phyloP scores from a whole-genome alignment of 805 yeast species.

The Monosporozyma yasuniensis region DNA sequence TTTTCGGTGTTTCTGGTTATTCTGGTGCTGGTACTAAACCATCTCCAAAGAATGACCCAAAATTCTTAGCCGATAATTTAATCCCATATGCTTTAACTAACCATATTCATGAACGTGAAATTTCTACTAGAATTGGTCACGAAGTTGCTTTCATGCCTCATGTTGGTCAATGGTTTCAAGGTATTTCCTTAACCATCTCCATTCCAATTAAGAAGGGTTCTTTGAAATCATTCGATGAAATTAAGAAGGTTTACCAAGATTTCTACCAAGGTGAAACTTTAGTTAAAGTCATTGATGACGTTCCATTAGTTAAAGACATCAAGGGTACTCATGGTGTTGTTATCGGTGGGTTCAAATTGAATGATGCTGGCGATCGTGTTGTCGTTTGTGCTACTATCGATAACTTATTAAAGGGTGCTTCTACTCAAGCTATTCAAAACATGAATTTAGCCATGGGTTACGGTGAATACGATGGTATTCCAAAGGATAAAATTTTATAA shows the following conservation, averaged over 20 bases:
- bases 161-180: constrained; percentile 99
- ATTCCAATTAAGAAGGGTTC: constrained; percentile 69
- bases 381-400: constrained; percentile 94
- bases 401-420: constrained; percentile 94
- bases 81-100: constrained; percentile 94
- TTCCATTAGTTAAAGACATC: constrained; percentile 86
- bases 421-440: constrained; percentile 96
- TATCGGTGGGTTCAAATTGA: constrained; percentile 93
- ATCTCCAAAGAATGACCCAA: constrained; percentile 84
- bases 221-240: constrained; percentile 62
- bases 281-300: constrained; percentile 79
- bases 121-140: constrained; percentile 67
- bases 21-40: constrained; percentile 99
- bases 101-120: constrained; percentile 93
- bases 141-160: constrained; percentile 90
- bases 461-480: constrained; percentile 93
- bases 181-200: constrained; percentile 84
- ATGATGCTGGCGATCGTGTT: constrained; percentile 77
- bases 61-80: constrained; percentile 66
- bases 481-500: constrained; percentile 47
- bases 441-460: constrained; percentile 84
- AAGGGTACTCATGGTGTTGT: constrained; percentile 92
- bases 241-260: constrained; percentile 68
- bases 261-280: constrained; percentile 81
- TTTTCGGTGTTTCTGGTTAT: constrained; percentile 95